Evolutionary conservation across 192 early-diverging fungal genomes (phyloP), one percentile per base, ranked within the genome.

Genomic region (Coemansia sp.): DNA sequence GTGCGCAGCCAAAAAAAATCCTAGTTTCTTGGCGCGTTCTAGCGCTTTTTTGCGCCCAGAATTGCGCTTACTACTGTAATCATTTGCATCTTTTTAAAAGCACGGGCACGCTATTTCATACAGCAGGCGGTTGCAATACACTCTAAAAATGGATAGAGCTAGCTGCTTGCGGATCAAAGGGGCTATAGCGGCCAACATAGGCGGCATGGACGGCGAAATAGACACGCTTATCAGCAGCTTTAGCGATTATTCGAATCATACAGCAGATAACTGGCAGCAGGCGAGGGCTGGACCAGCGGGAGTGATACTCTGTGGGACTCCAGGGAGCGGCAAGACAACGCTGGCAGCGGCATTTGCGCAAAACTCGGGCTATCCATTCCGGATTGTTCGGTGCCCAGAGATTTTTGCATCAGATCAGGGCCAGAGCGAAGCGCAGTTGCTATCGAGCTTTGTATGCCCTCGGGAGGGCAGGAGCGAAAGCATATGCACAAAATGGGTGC

Each of bases 321-420:
- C 80, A 21, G 80, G 80, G 1, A 45, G 75, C 11, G 80, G 80
- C 30, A 83, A 83, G 60, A 77, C 71, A 26, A 71, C 67, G 57
- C 69, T 84, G 51, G 77, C 77, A 4, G 24, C 35, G 12, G 23
- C 53, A 33, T 84, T 84, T 69, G 76, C 68, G 5, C 59, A 59
- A 52, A 55, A 51, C 60, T 56, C 67, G 21, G 73, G 66, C 26
- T 44, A 63, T 38, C 46, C 62, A 9, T 69, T 69, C 56, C 66
- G 64, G 0, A 49, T 64, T 43, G 64, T 84, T n/a, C 69, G 67
- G 30, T 84, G 81, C 21, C 77, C 81, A 11, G 73, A 84, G 36
- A 59, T 84, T 3, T 84, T 79, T 63, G 64, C 64, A 1, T 73
- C 77, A 0, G 77, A 78, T 26, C 73, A 84, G 35, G 81, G 81